Conservation (phyloP, 768 basidiomycete genomes). For the Mycena maculata region DNA sequence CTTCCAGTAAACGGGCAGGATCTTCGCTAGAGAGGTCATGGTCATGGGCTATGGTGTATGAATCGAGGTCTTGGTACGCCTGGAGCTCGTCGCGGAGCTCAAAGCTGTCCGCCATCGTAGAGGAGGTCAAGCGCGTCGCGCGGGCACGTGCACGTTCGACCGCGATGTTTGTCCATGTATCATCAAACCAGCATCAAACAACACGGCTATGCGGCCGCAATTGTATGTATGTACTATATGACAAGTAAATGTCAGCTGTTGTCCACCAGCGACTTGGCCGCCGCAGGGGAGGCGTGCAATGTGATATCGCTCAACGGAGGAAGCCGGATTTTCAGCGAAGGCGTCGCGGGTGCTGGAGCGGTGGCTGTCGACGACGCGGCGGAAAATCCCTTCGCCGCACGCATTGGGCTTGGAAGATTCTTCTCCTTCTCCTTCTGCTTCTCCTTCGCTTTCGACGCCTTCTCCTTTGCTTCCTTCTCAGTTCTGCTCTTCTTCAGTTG, state of each 20-base stretch:
- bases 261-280: conserved; percentile 16
- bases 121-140: not conserved
- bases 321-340: conserved; percentile 68
- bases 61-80: conserved; percentile 66
- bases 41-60: conserved; percentile 77
- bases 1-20: conserved; percentile 67
- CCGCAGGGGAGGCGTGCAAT: conserved; percentile 14
- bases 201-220: too few relatives aligned
- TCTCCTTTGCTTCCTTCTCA: conserved; percentile 20
- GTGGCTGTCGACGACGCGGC: conserved; percentile 34
- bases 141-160: too few relatives aligned
- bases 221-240: too few relatives aligned
- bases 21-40: conserved; percentile 71
- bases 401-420: conserved; percentile 46
- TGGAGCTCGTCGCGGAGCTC: conserved; percentile 86
- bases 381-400: conserved; percentile 29
- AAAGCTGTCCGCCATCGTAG: conserved; percentile 60
- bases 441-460: conserved; percentile 23
- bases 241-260: too few relatives aligned
- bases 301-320: conserved; percentile 56
- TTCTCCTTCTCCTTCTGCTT: conserved; percentile 27
- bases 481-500: conserved; percentile 32
- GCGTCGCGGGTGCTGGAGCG: conserved; percentile 38
- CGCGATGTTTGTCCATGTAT: too few relatives aligned
- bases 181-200: too few relatives aligned